Percentiles rank a stretch among this genome's conserved stretches.
phyloP scores from a whole-genome alignment of 208 protist genomes.

The Vickermania ingenoplastis region DNA sequence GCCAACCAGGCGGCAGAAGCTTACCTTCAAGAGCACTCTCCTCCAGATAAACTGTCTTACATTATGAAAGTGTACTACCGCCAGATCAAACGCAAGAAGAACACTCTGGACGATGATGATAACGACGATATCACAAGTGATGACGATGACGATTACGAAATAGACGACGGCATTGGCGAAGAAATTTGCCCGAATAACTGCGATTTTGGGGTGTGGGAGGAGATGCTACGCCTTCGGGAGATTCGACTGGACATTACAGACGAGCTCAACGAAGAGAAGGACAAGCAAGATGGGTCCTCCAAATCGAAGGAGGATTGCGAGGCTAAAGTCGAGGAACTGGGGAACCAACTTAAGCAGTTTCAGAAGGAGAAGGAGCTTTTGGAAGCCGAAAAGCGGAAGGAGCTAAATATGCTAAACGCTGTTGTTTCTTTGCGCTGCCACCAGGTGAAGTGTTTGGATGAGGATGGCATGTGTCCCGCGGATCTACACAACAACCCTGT shows the following conservation, averaged over 20 bases:
- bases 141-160: conserved; percentile 60
- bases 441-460: conserved; percentile 70
- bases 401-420: conserved; percentile 93
- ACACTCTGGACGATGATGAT: conserved; percentile 25
- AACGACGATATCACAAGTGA: conserved; percentile 69
- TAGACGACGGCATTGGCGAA: conserved; percentile 87
- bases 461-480: conserved; percentile 26
- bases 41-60: conserved; percentile 55
- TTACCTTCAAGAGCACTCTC: conserved; percentile 76
- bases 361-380: conserved; percentile 82
- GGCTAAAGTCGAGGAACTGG: conserved; percentile 58
- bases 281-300: conserved; percentile 21
- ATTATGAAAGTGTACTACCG: conserved; percentile 89
- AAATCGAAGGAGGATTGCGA: conserved; percentile 30
- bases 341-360: conserved; percentile 31
- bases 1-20: conserved; percentile 68
- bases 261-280: conserved; percentile 58
- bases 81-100: conserved; percentile 85
- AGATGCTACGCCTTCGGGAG: conserved; percentile 85
- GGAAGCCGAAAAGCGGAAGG: conserved; percentile 89
- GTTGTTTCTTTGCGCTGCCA: conserved; percentile 79
- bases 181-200: conserved; percentile 88
- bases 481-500: conserved; percentile 45
- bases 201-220: conserved; percentile 70
- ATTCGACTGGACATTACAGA: conserved; percentile 88